phyloP scores from a whole-genome alignment of 2,329 filamentous ascomycete genomes.

The Penicillium sp. region DNA sequence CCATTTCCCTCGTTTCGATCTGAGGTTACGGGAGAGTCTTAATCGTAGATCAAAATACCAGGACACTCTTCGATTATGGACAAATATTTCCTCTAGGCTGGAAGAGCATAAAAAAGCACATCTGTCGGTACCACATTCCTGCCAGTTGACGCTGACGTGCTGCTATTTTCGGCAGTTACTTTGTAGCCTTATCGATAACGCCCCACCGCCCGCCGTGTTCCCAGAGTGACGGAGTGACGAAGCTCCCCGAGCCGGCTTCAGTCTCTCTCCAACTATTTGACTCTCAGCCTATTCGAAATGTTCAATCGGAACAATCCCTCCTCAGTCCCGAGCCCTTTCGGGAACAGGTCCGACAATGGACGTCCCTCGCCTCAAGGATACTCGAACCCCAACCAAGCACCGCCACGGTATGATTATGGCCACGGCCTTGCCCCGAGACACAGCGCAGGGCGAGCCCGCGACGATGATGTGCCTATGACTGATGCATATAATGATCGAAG shows the following conservation, averaged over 20 bases:
- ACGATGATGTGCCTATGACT: constrained; percentile 37
- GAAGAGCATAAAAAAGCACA: too few relatives aligned
- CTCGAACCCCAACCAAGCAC: constrained; percentile 35
- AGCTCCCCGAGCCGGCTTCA: constrained; percentile 12
- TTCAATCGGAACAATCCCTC: constrained; percentile 58
- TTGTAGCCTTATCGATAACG: constrained; percentile 24
- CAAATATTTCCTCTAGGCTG: too few relatives aligned
- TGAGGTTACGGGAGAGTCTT: neutral
- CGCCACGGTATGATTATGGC: constrained; percentile 32
- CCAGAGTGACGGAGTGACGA: constrained; percentile 20
- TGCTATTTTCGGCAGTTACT: neutral
- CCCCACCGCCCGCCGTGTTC: constrained; percentile 24
- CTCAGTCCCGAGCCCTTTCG: constrained; percentile 49
- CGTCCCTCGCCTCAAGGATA: constrained; percentile 48
- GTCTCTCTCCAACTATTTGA: constrained; percentile 4
- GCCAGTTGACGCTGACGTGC: neutral
- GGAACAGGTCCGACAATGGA: constrained; percentile 41
- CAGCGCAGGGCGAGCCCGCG: constrained; percentile 28
- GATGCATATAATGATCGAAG: constrained; percentile 38
- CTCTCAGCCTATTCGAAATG: constrained; percentile 41
- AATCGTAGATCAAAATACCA: neutral
- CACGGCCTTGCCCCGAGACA: constrained; percentile 24
- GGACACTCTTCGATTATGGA: too few relatives aligned
- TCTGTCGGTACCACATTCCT: neutral
- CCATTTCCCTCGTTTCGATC: neutral